phyloP scores from a whole-genome alignment of 202 grass and related monocot genomes.

The Zizania palustris region DNA sequence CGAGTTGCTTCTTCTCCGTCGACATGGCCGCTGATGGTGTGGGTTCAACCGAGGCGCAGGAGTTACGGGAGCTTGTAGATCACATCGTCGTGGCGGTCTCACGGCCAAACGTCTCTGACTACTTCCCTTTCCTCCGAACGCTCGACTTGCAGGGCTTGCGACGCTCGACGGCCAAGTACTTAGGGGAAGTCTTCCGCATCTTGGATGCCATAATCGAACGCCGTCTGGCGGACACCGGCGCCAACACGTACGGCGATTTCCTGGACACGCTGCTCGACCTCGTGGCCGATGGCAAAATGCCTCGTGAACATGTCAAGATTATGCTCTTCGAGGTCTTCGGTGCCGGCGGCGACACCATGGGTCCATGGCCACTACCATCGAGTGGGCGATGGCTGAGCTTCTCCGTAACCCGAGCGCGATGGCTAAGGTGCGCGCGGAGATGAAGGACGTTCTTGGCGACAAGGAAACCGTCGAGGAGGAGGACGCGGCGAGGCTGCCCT shows the following conservation, averaged over 20 bases:
- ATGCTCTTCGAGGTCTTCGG: neutral
- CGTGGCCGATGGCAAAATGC: neutral
- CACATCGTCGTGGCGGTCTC: neutral
- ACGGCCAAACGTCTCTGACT: conserved; percentile 31
- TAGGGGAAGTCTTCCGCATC: neutral
- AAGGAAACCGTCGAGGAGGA: no score
- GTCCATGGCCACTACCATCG: no score
- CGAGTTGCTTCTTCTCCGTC: conserved; percentile 22
- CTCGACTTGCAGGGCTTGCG: conserved; percentile 24
- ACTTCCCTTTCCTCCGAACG: conserved; percentile 14
- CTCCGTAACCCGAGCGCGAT: no score
- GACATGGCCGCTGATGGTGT: conserved; percentile 7
- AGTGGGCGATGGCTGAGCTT: no score
- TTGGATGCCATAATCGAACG: conserved; percentile 35
- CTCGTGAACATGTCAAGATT: neutral
- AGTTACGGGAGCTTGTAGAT: neutral
- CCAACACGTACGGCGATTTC: conserved; percentile 33
- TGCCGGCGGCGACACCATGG: no score
- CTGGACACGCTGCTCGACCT: conserved; percentile 30
- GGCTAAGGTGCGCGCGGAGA: no score
- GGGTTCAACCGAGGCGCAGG: neutral
- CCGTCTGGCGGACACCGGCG: neutral
- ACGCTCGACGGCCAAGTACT: neutral
- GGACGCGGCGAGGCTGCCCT: conserved; percentile 8
- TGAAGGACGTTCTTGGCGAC: no score